These are phyloP conservation scores for Fusarium sp. DNA, from an alignment of 2,329 filamentous ascomycete genomes.

Conservation along the genomic window DNA sequence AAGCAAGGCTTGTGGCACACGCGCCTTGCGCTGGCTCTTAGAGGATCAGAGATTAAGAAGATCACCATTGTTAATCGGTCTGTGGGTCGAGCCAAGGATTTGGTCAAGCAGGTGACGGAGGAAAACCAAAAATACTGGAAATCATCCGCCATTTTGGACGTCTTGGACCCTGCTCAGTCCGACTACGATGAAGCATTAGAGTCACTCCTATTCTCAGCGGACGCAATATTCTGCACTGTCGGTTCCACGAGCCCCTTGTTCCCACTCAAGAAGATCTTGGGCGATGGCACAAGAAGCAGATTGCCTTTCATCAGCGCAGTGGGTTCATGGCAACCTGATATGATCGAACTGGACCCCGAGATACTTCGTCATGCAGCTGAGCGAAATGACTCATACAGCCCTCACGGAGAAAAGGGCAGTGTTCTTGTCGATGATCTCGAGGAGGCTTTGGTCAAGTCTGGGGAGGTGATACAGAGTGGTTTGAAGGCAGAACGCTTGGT, in stretches of 20 bases:
- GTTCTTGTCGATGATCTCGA: conserved; percentile 69
- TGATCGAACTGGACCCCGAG: conserved; percentile 76
- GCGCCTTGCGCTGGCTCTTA: conserved; percentile 71
- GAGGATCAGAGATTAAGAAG: conserved; percentile 43
- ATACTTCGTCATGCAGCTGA: conserved; percentile 58
- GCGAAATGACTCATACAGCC: conserved; percentile 11
- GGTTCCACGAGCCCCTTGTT: conserved; percentile 37
- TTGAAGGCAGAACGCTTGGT: conserved; percentile 69
- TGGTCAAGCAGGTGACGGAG: conserved; percentile 17
- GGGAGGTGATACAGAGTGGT: conserved; percentile 74
- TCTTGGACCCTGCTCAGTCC: conserved; percentile 20
- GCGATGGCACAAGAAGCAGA: conserved; percentile 1
- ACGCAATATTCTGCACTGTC: conserved; percentile 41
- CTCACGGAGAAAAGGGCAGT: not conserved
- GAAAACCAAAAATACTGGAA: conserved; percentile 41
- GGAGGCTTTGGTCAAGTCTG: conserved; percentile 72
- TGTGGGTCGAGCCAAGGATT: not conserved
- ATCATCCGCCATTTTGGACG: conserved; percentile 8
- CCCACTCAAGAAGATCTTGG: conserved; percentile 12
- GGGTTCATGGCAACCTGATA: conserved; percentile 69
- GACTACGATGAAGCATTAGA: conserved; percentile 15
- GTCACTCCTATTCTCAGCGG: conserved; percentile 6
- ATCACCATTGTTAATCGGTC: conserved; percentile 53
- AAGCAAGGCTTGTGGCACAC: conserved; percentile 81
- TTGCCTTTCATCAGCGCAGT: conserved; percentile 62